Base-by-base conservation (phyloP, 1,284 basidiomycete species). In the Trametes hirsuta region DNA sequence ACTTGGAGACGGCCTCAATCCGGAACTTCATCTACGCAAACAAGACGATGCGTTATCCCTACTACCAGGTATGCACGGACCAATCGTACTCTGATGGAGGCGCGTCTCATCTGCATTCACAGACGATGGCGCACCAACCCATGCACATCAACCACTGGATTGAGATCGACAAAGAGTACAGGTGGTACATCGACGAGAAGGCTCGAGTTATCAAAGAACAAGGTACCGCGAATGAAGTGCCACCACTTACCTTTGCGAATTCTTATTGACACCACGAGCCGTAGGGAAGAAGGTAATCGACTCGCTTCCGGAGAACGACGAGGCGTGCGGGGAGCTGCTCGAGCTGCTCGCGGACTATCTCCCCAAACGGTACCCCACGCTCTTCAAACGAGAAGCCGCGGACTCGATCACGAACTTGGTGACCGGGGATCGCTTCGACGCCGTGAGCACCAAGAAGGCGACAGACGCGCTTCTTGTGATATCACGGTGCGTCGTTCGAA, bases 141-240 rank as follows among this genome's bases (percentile, higher is more conserved):
- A 77, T 79, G 75, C 68, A 76, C 24, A 66, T 71, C 37, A 75
- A 78, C 50, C 64, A 79, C 60, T 79, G 78, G 78, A 79, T 79
- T 25, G 78, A 79, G 65, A 74, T 79, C 24, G 77, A 78, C 67
- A 72, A 72, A 48, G 71, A 76, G 49, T 76, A 76, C 63, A 55
- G 66, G 57, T 73, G 71, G 72, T 77, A 79, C 62, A 67, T 78
- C n/a, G 69, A 70, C 42, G 69, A 75, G 66, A 79, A 79, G 64
- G 69, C 70, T 45, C 54, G 69, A 6, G 73, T 79, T 10, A 75
- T 79, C 44, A 55, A 63, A 18, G 70, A 75, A 53, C 69, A 75
- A 66, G 73, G 73, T 72, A 15, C 30, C 30, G 30, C 8, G 30
- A 15, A 41, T 35, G 9, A 18, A 47, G 24, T 24, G 10, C 36